phyloP scores from a whole-genome alignment of 83 land plant species.

The Picea abies region DNA sequence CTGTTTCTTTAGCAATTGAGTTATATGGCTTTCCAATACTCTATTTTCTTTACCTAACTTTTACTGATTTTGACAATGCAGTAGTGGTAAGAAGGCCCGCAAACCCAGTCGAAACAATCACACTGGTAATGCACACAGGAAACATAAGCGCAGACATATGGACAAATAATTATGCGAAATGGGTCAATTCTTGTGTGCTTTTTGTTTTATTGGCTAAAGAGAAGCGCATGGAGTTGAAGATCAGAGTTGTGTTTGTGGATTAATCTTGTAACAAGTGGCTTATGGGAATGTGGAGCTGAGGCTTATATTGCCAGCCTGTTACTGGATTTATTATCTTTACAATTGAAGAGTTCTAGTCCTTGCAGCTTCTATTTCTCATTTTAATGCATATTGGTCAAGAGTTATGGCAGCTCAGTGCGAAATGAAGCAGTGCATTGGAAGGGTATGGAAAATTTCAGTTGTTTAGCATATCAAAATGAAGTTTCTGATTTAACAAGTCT shows the following conservation, averaged over 20 bases:
- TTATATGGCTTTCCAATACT: not conserved
- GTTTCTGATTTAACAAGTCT: not conserved
- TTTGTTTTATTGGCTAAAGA: not conserved
- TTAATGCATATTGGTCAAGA: not conserved
- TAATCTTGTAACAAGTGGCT: slow-evolving; percentile 1
- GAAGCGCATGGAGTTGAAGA: not conserved
- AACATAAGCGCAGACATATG: slow-evolving; percentile 35
- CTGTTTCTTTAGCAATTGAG: not conserved
- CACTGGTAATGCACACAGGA: slow-evolving; percentile 18
- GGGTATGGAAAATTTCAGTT: not conserved
- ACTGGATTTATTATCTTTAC: not conserved
- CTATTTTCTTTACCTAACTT: not conserved
- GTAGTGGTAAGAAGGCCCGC: slow-evolving; percentile 20
- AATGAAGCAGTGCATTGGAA: not conserved
- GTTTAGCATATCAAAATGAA: not conserved
- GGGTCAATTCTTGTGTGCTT: not conserved
- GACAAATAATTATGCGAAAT: slow-evolving; percentile 19
- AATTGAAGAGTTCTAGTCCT: not conserved
- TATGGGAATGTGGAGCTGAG: not conserved
- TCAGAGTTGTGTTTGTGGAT: not conserved
- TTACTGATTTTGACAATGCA: not conserved
- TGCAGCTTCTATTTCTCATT: slow-evolving; percentile 3
- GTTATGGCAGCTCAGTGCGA: not conserved
- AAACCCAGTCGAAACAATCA: slow-evolving; percentile 14
- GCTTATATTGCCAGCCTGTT: not conserved